phyloP scores from a whole-genome alignment of 495 filamentous ascomycete genomes.

The Tuber brumale region DNA sequence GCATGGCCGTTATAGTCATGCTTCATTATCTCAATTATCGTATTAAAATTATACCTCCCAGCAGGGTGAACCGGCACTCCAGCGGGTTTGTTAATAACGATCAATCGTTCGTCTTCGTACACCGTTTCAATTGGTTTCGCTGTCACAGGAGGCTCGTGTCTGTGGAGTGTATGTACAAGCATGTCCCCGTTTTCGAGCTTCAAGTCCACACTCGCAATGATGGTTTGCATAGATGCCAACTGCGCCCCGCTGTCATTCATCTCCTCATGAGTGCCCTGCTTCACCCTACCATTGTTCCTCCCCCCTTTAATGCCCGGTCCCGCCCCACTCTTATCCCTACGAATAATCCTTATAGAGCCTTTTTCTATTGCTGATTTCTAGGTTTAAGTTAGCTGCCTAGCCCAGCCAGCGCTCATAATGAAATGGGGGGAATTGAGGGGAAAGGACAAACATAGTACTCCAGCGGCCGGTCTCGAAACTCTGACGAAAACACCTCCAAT shows the following conservation, averaged over 20 bases:
- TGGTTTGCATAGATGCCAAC: conserved; percentile 28
- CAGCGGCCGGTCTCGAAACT: conserved; percentile 77
- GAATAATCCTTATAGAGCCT: conserved; percentile 47
- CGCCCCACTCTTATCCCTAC: not conserved
- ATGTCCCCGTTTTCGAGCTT: conserved; percentile 73
- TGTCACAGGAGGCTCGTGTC: conserved; percentile 89
- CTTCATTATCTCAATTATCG: conserved; percentile 85
- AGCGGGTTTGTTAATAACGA: conserved; percentile 94
- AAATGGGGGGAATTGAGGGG: conserved; percentile 4
- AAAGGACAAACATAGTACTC: conserved; percentile 68
- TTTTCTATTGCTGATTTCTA: conserved; percentile 71
- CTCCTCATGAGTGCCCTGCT: too few species aligned
- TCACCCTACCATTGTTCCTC: conserved; percentile 60
- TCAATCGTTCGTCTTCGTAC: conserved; percentile 82
- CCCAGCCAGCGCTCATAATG: not conserved
- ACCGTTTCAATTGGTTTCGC: conserved; percentile 71
- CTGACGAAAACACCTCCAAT: conserved; percentile 71
- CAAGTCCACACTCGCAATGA: conserved; percentile 43
- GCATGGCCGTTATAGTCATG: conserved; percentile 65
- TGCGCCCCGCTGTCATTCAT: conserved; percentile 60
- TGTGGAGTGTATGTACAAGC: conserved; percentile 87
- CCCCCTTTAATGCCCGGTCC: conserved; percentile 44
- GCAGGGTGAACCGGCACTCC: conserved; percentile 92
- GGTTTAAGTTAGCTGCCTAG: conserved; percentile 16
- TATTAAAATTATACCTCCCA: conserved; percentile 91